phyloP scores from a whole-genome alignment of 345 rosid genomes.

The Orychophragmus violaceus region DNA sequence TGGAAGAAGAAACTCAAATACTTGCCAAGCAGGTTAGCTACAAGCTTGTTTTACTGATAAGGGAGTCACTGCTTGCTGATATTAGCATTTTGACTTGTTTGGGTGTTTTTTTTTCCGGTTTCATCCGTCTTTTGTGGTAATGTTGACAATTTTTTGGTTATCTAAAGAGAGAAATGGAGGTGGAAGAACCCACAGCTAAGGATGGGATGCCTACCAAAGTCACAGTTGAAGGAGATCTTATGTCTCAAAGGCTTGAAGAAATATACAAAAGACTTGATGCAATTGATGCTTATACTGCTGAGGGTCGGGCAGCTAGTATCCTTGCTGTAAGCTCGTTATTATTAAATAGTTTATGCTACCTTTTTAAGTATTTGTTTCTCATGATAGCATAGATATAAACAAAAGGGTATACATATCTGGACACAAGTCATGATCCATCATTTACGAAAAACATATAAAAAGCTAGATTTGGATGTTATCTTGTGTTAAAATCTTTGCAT shows the following conservation, averaged over 20 bases:
- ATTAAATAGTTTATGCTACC: not conserved
- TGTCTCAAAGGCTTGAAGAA: constrained; percentile 62
- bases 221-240: constrained; percentile 48
- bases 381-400: not conserved
- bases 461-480: not conserved
- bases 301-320: constrained; percentile 88
- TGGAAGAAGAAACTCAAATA: constrained; percentile 71
- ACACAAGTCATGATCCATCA: constrained; percentile 12
- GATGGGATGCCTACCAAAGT: constrained; percentile 40
- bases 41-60: constrained; percentile 1
- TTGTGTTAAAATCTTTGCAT: constrained; percentile 6
- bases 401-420: constrained; percentile 3
- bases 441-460: not conserved
- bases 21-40: constrained; percentile 60
- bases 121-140: not conserved
- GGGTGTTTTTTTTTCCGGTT: not conserved
- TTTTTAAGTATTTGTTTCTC: not conserved
- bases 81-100: not conserved
- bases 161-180: constrained; percentile 66
- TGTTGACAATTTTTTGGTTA: constrained; percentile 20
- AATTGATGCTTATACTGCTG: no score
- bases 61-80: constrained; percentile 2
- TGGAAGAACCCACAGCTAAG: constrained; percentile 43
- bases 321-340: constrained; percentile 59
- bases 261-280: constrained; percentile 93